phyloP scores from a whole-genome alignment of 169 alveolate species.

The Sarcocystis neurona region DNA sequence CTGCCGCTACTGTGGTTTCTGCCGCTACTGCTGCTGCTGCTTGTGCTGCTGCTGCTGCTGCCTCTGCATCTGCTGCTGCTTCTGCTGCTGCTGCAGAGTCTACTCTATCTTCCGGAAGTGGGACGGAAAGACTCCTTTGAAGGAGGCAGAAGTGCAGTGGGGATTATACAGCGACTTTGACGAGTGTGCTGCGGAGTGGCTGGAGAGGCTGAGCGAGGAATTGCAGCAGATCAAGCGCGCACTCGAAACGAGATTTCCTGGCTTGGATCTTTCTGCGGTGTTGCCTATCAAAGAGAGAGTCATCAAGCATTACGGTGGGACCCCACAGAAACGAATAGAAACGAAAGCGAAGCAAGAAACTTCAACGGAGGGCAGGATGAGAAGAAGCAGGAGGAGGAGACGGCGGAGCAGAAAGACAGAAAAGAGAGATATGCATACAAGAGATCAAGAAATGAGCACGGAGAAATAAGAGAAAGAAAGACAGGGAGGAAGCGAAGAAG shows the following conservation, averaged over 20 bases:
- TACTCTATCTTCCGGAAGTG: slow-evolving; percentile 57
- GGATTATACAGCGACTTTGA: slow-evolving; percentile 63
- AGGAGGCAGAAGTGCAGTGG: slow-evolving; percentile 54
- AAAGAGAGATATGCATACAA: no score
- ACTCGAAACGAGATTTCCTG: background rate
- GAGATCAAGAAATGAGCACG: no score
- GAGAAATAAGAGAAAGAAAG: no score
- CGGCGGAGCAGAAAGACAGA: no score
- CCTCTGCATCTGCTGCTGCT: no score
- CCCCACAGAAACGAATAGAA: background rate
- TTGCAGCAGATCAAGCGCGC: slow-evolving; percentile 49
- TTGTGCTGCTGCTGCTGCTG: no score
- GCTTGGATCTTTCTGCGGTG: slow-evolving; percentile 47
- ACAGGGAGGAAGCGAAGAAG: no score
- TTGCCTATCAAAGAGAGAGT: slow-evolving; percentile 59
- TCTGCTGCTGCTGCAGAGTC: slow-evolving; percentile 16
- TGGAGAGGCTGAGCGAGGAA: slow-evolving; percentile 41
- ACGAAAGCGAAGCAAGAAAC: no score
- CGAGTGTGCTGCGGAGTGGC: slow-evolving; percentile 43
- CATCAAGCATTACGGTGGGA: slow-evolving; percentile 53
- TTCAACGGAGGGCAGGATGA: no score
- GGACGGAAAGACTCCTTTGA: slow-evolving; percentile 42
- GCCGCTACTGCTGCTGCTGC: no score
- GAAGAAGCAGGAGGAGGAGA: no score
- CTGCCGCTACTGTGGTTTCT: no score